These are phyloP conservation scores for Plenodomus tracheiphilus DNA, from an alignment of 2,329 filamentous ascomycete genomes.

Conservation along the genomic window DNA sequence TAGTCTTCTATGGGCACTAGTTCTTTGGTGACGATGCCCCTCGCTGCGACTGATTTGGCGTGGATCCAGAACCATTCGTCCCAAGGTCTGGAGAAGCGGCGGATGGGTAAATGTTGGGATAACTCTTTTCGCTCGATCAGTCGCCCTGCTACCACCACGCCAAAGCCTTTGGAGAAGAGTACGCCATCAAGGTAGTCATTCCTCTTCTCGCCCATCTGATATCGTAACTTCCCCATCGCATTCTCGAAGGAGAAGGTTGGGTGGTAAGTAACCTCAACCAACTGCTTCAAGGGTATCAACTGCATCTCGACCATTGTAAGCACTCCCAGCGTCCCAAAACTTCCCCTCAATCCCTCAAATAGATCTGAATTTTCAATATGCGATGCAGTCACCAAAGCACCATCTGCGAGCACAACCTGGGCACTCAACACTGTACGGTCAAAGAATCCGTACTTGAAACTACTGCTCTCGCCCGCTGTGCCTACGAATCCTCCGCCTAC, in stretches of 20 bases:
- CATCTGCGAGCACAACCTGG: constrained; percentile 65
- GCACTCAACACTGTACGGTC: constrained; percentile 64
- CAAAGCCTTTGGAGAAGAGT: constrained; percentile 58
- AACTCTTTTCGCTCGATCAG: constrained; percentile 52
- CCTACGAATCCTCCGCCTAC: constrained; percentile 69
- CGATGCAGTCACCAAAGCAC: constrained; percentile 56
- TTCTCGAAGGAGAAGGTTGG: constrained; percentile 56
- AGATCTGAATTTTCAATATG: constrained; percentile 54
- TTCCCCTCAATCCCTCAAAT: constrained; percentile 62
- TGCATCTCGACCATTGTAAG: constrained; percentile 63
- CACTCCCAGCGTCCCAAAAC: constrained; percentile 64
- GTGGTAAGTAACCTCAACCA: constrained; percentile 66
- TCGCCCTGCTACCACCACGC: constrained; percentile 64
- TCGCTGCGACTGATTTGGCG: constrained; percentile 40
- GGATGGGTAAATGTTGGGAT: constrained; percentile 19
- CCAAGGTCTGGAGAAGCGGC: constrained; percentile 57
- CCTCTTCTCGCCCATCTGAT: constrained; percentile 44
- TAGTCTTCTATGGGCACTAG: constrained; percentile 57
- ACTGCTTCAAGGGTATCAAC: constrained; percentile 56
- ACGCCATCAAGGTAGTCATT: constrained; percentile 73
- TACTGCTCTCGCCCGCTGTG: constrained; percentile 68
- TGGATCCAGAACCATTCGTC: constrained; percentile 79
- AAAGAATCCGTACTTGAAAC: constrained; percentile 69
- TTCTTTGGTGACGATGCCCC: constrained; percentile 33
- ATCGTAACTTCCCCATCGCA: constrained; percentile 53